Evolutionary conservation across 1,284 basidiomycete genomes (phyloP), one percentile per base, ranked within the genome.

Genomic region (Rhodotorula sp.): DNA sequence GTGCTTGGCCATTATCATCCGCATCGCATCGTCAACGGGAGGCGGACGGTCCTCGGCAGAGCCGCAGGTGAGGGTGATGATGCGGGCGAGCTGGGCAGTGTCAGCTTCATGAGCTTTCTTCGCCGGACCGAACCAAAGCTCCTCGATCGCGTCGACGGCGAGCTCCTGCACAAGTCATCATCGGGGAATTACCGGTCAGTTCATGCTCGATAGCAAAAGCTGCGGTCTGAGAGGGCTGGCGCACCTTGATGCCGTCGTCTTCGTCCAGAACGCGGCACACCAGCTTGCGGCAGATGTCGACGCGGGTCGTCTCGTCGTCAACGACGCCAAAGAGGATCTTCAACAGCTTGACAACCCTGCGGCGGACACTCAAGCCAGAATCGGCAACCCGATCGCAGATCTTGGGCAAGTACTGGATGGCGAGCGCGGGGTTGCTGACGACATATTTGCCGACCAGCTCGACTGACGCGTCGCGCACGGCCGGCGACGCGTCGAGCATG

Each of bases 361-460:
- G 97, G 48, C 97, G 87, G 3, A 99, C 97, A 28, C 88, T 88
- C 10, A 98, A 84, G 7, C 95, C 94, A 54, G 93, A 90, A 79
- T 99, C 95, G 56, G 90, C 90, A 76, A 97, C 91, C 15, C 95
- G 89, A 68, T 90, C 89, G 5, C 90, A 87, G 52, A 99, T 90
- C 80, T 88, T 88, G 54, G 86, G 85, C 78, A 94, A 94, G 82
- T 97, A 97, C 73, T 91, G 87, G 5, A 87, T 86, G 0, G 92
- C 91, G 38, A 97, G 87, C 47, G 89, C 87, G 0, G 92, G 91
- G 4, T 90, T 89, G 69, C 92, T 89, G 38, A 95, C 87, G 81
- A 98, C 89, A 79, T 97, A 97, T 82, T 93, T 95, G 43, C 95
- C 94, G 69, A 99, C 91, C 61, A 99, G 84, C 73, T 97, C 94